Evolutionary conservation across 1,284 basidiomycete species (phyloP).

Genomic region (Ceratobasidium sp.): DNA sequence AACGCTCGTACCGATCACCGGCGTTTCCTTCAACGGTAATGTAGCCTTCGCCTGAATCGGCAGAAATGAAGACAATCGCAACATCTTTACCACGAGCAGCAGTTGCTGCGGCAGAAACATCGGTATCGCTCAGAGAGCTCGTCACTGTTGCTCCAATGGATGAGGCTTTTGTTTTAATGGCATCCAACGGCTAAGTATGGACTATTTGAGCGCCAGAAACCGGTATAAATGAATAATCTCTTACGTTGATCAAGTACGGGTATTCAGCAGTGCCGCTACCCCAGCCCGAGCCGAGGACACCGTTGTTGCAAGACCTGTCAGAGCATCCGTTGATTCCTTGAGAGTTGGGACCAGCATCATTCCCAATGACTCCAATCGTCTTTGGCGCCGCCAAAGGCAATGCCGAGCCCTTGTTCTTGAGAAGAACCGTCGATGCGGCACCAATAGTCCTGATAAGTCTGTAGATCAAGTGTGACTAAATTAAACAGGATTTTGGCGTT

Average conservation of each 20-base stretch:
- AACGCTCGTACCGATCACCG: slow-evolving; percentile 59
- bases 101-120: slow-evolving; percentile 42
- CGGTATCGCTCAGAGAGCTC: slow-evolving; percentile 54
- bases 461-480: slow-evolving; percentile 11
- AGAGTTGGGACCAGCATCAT: slow-evolving; percentile 48
- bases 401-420: slow-evolving; percentile 70
- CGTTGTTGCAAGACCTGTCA: slow-evolving; percentile 44
- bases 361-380: slow-evolving; percentile 66
- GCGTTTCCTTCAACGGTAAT: slow-evolving; percentile 57
- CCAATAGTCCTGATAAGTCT: slow-evolving; percentile 74
- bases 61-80: slow-evolving; percentile 72
- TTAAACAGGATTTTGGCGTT: slow-evolving; percentile 14
- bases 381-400: slow-evolving; percentile 68
- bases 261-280: slow-evolving; percentile 63
- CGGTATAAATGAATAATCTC: not conserved
- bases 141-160: slow-evolving; percentile 60
- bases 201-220: slow-evolving; percentile 46
- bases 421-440: slow-evolving; percentile 74
- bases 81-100: slow-evolving; percentile 49
- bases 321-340: slow-evolving; percentile 45
- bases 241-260: slow-evolving; percentile 52
- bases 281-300: slow-evolving; percentile 50
- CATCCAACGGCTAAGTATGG: slow-evolving; percentile 57
- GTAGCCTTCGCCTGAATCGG: slow-evolving; percentile 64
- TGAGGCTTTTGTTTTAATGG: slow-evolving; percentile 56